phyloP scores from a whole-genome alignment of 2,329 filamentous ascomycete genomes.

The Botrytis cinerea region DNA sequence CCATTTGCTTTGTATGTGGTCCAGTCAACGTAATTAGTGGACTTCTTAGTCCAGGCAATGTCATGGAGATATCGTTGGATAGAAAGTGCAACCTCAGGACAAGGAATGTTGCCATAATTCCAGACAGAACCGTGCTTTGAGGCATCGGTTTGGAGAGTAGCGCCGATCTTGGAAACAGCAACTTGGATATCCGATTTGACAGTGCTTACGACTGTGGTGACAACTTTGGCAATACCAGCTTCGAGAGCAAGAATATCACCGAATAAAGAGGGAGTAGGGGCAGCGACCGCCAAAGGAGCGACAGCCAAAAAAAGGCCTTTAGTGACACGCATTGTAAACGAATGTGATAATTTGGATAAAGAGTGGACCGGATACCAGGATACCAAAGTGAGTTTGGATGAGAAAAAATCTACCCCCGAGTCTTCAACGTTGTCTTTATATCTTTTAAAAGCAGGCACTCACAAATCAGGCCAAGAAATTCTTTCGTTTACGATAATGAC shows the following conservation, averaged over 20 bases:
- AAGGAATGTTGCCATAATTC: not conserved
- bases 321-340: no score
- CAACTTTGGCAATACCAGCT: not conserved
- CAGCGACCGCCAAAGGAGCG: no score
- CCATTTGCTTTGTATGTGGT: slow-evolving; percentile 8
- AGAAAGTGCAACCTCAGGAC: not conserved
- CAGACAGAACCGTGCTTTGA: not conserved
- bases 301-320: no score
- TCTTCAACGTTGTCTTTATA: no score
- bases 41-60: not conserved
- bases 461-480: no score
- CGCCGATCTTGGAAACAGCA: not conserved
- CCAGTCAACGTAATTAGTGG: not conserved
- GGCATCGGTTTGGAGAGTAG: not conserved
- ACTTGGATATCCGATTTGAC: not conserved
- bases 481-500: no score
- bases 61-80: not conserved
- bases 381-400: no score
- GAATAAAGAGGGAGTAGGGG: not conserved
- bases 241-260: not conserved
- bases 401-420: no score
- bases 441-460: no score
- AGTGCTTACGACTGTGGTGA: not conserved
- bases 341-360: no score
- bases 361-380: no score